Base-by-base conservation (phyloP, 805 yeast species). In the Naumovozyma castellii region DNA sequence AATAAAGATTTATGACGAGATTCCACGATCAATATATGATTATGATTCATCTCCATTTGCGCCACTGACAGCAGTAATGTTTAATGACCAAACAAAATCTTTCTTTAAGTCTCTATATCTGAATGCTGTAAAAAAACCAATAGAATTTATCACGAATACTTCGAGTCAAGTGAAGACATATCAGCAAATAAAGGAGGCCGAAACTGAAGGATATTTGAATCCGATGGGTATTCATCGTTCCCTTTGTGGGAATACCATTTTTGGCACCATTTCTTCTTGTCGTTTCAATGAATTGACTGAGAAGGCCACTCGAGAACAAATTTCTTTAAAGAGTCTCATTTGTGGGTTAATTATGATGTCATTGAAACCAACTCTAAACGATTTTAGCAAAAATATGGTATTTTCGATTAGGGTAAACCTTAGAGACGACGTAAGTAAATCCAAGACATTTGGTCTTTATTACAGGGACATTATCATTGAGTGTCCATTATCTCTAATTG, bases 321-420 rank as follows among this genome's bases (percentile, higher is more conserved):
- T 53, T 5, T 45, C 51, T 32, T 38, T 58, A 15, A 50, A 45
- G 34, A 53, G 54, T 37, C 52, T 58, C 22, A 42, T 58, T 10
- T 49, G 54, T 27, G 56, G 57, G 16, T 44, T 56, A 4, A 43
- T 50, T 3, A 48, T 58, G 54, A 34, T 57, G n/a, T 52, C 59
- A 38, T 38, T 58, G 18, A 49, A 57, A 35, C 50, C 57, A 2
- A 42, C 48, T 18, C 43, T 50, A 10, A 48, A 43, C 16, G 39
- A 49, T 34, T 51, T 44, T 33, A 40, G 41, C 17, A 49, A 48
- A 3, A 43, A 34, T 9, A 40, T 57, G 2, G 45, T 45, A 1
- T 56, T 57, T 38, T 50, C 53, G 8, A 40, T 57, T 16, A 52
- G 54, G 2, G 38, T 50, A 12, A 44, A 57, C 38, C 37, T 57